Evolutionary conservation across 2,329 filamentous ascomycete species (phyloP).

Genomic region (Penicillium sp.): DNA sequence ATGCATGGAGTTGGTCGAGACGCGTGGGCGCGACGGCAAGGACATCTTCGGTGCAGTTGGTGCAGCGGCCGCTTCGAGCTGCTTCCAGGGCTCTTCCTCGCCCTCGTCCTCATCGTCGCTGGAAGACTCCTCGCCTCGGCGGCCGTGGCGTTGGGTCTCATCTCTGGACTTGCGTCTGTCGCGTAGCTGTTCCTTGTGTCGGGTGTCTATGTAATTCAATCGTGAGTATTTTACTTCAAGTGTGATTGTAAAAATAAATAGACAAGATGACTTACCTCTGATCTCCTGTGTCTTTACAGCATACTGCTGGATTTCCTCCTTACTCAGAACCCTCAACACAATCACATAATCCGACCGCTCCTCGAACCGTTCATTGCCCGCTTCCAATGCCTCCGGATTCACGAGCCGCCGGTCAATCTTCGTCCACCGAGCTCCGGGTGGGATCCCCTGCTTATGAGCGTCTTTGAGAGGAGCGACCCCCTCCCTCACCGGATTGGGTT

Average conservation of each 20-base stretch:
- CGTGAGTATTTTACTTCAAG: constrained; percentile 6
- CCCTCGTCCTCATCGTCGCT: constrained; percentile 39
- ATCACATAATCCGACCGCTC: constrained; percentile 92
- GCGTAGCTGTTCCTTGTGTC: constrained; percentile 37
- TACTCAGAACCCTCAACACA: constrained; percentile 79
- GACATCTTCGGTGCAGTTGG: constrained; percentile 14
- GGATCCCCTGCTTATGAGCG: constrained; percentile 69
- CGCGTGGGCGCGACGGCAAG: constrained; percentile 19
- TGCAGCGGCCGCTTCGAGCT: constrained; percentile 32
- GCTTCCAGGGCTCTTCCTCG: constrained; percentile 28
- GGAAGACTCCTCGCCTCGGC: constrained; percentile 28
- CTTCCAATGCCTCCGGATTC: constrained; percentile 80
- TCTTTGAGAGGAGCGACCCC: constrained; percentile 94
- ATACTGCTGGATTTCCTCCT: constrained; percentile 86
- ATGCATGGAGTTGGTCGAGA: constrained; percentile 12
- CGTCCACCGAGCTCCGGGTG: constrained; percentile 81
- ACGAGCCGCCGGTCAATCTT: constrained; percentile 87
- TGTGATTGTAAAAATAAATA: neutral
- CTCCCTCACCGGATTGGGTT: constrained; percentile 77
- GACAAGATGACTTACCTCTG: constrained; percentile 58
- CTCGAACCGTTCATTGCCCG: constrained; percentile 88
- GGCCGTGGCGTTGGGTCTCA: constrained; percentile 42
- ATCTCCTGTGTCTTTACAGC: constrained; percentile 78
- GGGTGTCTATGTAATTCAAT: constrained; percentile 30
- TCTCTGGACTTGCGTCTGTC: constrained; percentile 43